A percentile compares a stretch with the other conserved stretches of the same genome.
phyloP scores from a whole-genome alignment of 495 filamentous ascomycete genomes.

The Astrocystis sublimbata region DNA sequence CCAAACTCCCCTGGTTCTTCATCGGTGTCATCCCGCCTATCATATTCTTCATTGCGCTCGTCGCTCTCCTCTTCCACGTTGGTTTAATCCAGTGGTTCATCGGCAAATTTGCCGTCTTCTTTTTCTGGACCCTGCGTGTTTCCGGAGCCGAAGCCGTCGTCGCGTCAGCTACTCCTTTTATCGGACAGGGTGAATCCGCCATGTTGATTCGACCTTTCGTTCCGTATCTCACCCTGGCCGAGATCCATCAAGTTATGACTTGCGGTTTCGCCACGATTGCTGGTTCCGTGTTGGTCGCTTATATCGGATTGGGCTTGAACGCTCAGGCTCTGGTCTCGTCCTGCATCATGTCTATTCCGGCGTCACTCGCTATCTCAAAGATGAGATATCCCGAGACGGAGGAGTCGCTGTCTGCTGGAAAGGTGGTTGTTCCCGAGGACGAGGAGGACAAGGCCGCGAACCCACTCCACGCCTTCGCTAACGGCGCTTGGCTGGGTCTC shows the following conservation, averaged over 20 bases:
- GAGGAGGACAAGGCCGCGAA: slow-evolving; percentile 72
- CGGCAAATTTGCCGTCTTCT: slow-evolving; percentile 79
- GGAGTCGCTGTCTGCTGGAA: slow-evolving; percentile 77
- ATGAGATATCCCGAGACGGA: slow-evolving; percentile 86
- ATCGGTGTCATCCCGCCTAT: slow-evolving; percentile 75
- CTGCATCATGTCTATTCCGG: slow-evolving; percentile 90
- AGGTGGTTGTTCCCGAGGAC: slow-evolving; percentile 74
- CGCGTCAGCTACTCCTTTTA: slow-evolving; percentile 90
- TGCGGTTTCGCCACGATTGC: slow-evolving; percentile 66
- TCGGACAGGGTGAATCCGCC: slow-evolving; percentile 89
- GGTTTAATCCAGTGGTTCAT: slow-evolving; percentile 86
- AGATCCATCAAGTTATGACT: slow-evolving; percentile 89
- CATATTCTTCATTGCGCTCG: slow-evolving; percentile 88
- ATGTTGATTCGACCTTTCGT: slow-evolving; percentile 91
- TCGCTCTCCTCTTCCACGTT: slow-evolving; percentile 78
- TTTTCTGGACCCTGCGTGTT: slow-evolving; percentile 87
- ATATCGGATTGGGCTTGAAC: slow-evolving; percentile 77
- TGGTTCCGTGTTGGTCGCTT: slow-evolving; percentile 77
- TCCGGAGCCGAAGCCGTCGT: slow-evolving; percentile 93
- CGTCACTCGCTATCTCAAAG: slow-evolving; percentile 82
- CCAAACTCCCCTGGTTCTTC: slow-evolving; percentile 63
- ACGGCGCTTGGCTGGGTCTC: slow-evolving; percentile 83
- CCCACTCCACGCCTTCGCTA: slow-evolving; percentile 80
- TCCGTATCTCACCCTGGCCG: slow-evolving; percentile 75
- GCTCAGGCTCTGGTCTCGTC: slow-evolving; percentile 86